These are phyloP conservation scores for Zymoseptoria brevis DNA, from an alignment of 2,329 filamentous ascomycete species.

Conservation along the genomic window DNA sequence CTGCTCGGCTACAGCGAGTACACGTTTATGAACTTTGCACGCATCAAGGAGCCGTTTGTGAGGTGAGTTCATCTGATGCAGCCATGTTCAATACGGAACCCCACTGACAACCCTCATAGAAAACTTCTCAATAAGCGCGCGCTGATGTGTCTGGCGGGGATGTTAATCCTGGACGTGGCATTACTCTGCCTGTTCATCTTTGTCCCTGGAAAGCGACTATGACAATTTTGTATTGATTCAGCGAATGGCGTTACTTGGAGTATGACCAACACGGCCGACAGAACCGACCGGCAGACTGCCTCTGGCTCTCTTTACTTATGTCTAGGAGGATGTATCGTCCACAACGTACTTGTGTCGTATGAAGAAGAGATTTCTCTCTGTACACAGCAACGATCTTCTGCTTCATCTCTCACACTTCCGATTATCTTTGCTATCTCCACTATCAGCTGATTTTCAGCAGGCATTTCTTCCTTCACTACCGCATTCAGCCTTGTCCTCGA, in stretches of 20 bases:
- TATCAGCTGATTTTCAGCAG: background rate
- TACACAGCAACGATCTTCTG: background rate
- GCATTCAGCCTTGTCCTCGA: background rate
- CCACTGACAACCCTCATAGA: conserved; percentile 29
- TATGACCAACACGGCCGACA: conserved; percentile 6
- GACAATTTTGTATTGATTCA: conserved; percentile 12
- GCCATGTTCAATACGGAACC: background rate
- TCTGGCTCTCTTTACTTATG: background rate
- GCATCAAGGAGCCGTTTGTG: conserved; percentile 84
- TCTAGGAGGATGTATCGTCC: background rate
- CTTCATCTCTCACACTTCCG: background rate
- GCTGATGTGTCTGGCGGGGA: conserved; percentile 69
- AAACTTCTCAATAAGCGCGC: conserved; percentile 78
- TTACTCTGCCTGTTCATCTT: conserved; percentile 87
- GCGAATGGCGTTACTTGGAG: conserved; percentile 1
- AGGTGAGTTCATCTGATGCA: conserved; percentile 29
- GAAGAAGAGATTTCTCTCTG: background rate
- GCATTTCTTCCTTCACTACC: background rate
- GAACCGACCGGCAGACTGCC: background rate
- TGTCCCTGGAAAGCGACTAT: conserved; percentile 80
- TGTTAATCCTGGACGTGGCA: conserved; percentile 68
- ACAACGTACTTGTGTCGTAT: background rate
- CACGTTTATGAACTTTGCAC: conserved; percentile 85
- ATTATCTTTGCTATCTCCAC: background rate
- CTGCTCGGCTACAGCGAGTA: conserved; percentile 91